Evolutionary conservation across 805 yeast species (phyloP).

Genomic region (Candida germanica): DNA sequence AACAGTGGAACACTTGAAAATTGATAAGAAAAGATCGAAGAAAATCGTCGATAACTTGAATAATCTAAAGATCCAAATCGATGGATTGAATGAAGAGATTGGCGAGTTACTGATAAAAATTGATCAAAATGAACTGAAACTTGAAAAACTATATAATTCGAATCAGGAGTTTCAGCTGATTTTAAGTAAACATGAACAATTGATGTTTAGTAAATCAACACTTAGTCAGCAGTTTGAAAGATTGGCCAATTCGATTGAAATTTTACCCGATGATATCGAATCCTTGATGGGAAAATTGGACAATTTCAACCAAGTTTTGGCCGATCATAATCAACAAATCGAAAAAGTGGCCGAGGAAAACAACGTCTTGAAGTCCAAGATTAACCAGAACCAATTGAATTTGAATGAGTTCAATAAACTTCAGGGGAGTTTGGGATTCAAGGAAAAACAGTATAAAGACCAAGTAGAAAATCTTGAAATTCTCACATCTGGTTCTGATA

Average conservation of each 20-base stretch:
- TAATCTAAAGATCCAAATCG: constrained; percentile 43
- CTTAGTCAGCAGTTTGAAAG: constrained; percentile 51
- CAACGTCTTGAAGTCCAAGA: constrained; percentile 13
- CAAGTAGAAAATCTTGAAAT: constrained; percentile 11
- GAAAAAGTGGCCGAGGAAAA: constrained; percentile 30
- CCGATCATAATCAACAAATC: constrained; percentile 33
- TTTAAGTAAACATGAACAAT: constrained; percentile 58
- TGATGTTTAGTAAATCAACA: constrained; percentile 46
- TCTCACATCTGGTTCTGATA: not conserved
- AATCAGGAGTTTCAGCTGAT: constrained; percentile 80
- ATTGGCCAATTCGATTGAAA: constrained; percentile 44
- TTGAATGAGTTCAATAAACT: constrained; percentile 35
- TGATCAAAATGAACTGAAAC: constrained; percentile 50
- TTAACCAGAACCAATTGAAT: constrained; percentile 1
- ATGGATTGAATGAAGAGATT: constrained; percentile 45
- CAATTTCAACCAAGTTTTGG: constrained; percentile 23
- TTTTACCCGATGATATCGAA: constrained; percentile 40
- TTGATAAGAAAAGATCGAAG: constrained; percentile 71
- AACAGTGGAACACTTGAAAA: constrained; percentile 70
- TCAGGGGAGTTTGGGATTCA: constrained; percentile 56
- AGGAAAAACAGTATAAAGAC: constrained; percentile 31
- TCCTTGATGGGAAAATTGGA: constrained; percentile 26
- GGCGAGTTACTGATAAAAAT: constrained; percentile 48
- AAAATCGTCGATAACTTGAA: constrained; percentile 49
- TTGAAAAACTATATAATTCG: constrained; percentile 63